Base-by-base conservation (phyloP, 768 basidiomycete genomes). In the Panus rudis region DNA sequence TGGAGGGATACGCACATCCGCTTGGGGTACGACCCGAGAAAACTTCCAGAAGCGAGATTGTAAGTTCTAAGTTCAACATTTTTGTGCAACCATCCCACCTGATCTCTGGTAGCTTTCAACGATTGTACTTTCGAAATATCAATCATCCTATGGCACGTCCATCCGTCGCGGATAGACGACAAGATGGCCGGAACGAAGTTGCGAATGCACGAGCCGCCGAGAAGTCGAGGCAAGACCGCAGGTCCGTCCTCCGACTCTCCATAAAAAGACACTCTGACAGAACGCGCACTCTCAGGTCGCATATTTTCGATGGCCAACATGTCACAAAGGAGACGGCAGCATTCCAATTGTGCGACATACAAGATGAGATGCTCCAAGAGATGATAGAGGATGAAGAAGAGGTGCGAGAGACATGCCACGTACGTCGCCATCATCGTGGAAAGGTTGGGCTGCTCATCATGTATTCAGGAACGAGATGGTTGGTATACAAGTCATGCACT, bases 341-440 rank as follows among this genome's bases (percentile, higher is more conserved):
- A 14, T 99, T 90, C 65, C 96, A 98, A 61, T 70, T 99, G 5
- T 88, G 88, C 60, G 96, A 99, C 60, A 86, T 99, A 50, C 64
- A 71, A 6, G 96, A 99, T 58, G 79, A 82, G 5, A 83, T 92
- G 75, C 63, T 96, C 37, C 78, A 78, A 51, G 70, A 71, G 27
- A 83, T 93, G 76, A 88, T 98, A 40, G 74, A 84, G 47, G 78
- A 84, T 45, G 70, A 78, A 4, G 72, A 78, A 13, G 82, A 78
- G 34, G 64, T 86, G 14, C 76, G 81, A 25, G 82, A 86, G 47
- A 68, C 61, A 11, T 91, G 88, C 59, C 71, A 90, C 56, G 92
- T 93, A 47, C 53, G 85, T 1, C 27, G 24, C 11, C n/a, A n/a
- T 20, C 10, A 1, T n/a, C 14, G 30, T 19, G 10, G n/a, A 19